Evolutionary conservation across 2,329 filamentous ascomycete species (phyloP), one percentile per base, ranked within the genome.

Genomic region (Xenoacremonium recifei): DNA sequence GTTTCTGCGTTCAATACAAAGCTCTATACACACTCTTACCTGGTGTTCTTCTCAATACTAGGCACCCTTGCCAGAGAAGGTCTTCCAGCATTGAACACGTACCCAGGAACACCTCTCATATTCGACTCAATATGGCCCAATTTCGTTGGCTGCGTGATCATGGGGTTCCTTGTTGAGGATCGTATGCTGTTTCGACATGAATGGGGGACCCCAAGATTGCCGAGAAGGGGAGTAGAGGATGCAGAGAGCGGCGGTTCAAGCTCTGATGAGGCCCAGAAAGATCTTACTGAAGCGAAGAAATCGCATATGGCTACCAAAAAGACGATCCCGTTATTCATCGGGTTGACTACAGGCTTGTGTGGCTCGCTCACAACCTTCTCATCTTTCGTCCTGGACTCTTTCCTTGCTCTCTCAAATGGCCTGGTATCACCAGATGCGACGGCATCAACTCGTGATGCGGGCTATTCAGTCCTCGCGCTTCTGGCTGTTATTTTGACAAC

Each of bases 311-410:
- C 80, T 5, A 68, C 73, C 19, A 96, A 96, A 62, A 95, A 95
- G 70, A 87, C 87, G 0, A 86, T 95, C 20, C 91, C 92, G 0
- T 72, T 96, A 1, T 96, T 95, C 60, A 85, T 95, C 44, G 91
- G 87, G 37, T 78, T 96, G 5, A 80, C 88, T 0, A 95, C 87
- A 0, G 92, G 87, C 10, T 93, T 93, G 64, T 95, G 89, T 57
- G 89, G 92, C 48, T 91, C 86, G 51, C 88, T 93, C 57, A 96
- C 91, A 0, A 91, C 86, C 9, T 96, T 96, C 65, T 95, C 90
- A 0, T 82, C 84, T 15, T 95, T 95, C 60, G 83, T 91, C 35
- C 78, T 87, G 6, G 91, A 95, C 55, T 67, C 76, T 12, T 95
- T 95, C 60, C 75, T 95, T 17, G 85, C 88, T 0, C 66, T 95